A percentile compares a stretch with the other conserved stretches of the same genome.
These are phyloP conservation scores for Blastomyces silverae DNA, from an alignment of 2,329 filamentous ascomycete genomes.

Conservation along the genomic window DNA sequence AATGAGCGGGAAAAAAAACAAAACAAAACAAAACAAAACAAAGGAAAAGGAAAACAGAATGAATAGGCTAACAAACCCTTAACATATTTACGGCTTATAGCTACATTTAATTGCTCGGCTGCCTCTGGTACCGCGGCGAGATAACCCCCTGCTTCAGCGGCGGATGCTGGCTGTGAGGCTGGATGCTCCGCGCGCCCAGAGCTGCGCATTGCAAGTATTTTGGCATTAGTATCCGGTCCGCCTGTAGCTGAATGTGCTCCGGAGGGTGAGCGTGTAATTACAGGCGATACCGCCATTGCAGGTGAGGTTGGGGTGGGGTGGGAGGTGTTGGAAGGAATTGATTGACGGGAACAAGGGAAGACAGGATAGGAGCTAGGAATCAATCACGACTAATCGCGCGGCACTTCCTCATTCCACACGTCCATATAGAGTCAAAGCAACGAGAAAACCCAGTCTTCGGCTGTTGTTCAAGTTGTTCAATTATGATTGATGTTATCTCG, in stretches of 20 bases:
- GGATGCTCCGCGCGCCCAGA: conserved; percentile 19
- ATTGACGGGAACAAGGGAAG: neutral
- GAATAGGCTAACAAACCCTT: conserved; percentile 51
- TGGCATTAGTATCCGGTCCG: conserved; percentile 31
- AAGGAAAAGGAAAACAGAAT: too few species aligned
- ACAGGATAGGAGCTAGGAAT: too few species aligned
- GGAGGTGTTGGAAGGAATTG: neutral
- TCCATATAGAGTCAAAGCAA: neutral
- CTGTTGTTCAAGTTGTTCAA: too few species aligned
- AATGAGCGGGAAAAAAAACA: too few species aligned
- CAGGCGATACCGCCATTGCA: conserved; percentile 40
- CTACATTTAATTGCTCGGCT: conserved; percentile 72
- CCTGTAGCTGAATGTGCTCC: conserved; percentile 29
- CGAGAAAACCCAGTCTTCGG: too few species aligned
- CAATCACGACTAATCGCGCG: too few species aligned
- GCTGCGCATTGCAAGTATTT: conserved; percentile 31
- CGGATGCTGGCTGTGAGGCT: neutral
- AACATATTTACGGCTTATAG: conserved; percentile 80
- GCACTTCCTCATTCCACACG: neutral
- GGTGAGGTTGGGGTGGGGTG: neutral
- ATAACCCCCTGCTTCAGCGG: conserved; percentile 6
- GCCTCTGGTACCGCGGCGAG: conserved; percentile 36
- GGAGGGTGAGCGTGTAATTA: conserved; percentile 36
- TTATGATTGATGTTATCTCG: neutral
- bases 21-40: conserved; percentile 2